These are phyloP conservation scores for Pholiota microspora DNA, from an alignment of 768 basidiomycete species.

Conservation along the genomic window DNA sequence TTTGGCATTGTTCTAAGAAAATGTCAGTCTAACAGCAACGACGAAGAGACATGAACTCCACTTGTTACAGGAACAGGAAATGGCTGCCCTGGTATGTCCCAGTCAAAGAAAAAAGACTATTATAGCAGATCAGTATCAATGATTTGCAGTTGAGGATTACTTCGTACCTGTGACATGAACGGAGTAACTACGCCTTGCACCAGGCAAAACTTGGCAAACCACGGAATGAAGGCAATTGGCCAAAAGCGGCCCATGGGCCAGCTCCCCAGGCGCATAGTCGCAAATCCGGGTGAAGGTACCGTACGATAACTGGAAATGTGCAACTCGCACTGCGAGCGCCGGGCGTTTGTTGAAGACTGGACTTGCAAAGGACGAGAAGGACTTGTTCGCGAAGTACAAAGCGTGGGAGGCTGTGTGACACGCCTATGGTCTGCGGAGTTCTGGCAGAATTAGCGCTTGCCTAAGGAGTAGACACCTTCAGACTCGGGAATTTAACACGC, in stretches of 20 bases:
- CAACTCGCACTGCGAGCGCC: too few relatives aligned
- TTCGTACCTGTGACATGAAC: constrained; percentile 28
- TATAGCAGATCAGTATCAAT: not conserved
- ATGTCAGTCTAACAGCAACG: not conserved
- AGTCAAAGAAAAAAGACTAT: constrained; percentile 47
- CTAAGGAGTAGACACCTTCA: too few relatives aligned
- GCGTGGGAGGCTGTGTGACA: not conserved
- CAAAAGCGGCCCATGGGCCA: not conserved
- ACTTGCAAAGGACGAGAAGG: too few relatives aligned
- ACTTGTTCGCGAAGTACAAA: too few relatives aligned
- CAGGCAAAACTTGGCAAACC: constrained; percentile 4
- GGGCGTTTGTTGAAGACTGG: too few relatives aligned
- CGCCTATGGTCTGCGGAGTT: not conserved
- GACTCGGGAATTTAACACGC: too few relatives aligned
- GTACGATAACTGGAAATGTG: too few relatives aligned
- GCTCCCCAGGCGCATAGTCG: too few relatives aligned
- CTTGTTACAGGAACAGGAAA: constrained; percentile 40
- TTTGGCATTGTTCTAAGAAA: constrained; percentile 41
- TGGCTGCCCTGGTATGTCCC: constrained; percentile 31
- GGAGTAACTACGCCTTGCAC: constrained; percentile 15
- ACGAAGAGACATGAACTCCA: constrained; percentile 13
- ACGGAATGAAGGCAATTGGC: not conserved
- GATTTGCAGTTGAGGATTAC: not conserved
- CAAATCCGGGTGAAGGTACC: too few relatives aligned
- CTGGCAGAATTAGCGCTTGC: not conserved